phyloP scores from a whole-genome alignment of 75 land plant genomes.

The Larix kaempferi region DNA sequence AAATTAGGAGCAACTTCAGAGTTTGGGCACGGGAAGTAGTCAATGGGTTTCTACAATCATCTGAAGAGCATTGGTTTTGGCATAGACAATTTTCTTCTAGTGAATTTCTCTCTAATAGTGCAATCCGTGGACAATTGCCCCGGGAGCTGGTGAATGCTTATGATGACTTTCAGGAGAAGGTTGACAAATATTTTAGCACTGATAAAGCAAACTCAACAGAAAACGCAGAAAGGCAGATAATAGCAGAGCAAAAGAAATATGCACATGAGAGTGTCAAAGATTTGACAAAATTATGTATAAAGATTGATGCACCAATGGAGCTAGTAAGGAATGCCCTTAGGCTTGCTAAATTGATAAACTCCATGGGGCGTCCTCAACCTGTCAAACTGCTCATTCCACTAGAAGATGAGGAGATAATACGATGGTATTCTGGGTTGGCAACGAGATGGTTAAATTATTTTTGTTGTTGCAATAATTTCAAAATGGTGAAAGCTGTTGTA shows the following conservation, averaged over 20 bases:
- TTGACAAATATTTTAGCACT: conserved; percentile 49
- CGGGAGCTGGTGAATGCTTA: conserved; percentile 52
- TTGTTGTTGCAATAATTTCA: conserved; percentile 71
- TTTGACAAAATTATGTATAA: conserved; percentile 51
- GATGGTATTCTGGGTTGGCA: conserved; percentile 77
- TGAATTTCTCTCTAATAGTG: conserved; percentile 41
- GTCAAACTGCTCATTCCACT: conserved; percentile 53
- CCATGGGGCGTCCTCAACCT: conserved; percentile 76
- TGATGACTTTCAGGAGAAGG: conserved; percentile 57
- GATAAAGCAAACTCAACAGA: conserved; percentile 22
- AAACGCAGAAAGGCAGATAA: conserved; percentile 26
- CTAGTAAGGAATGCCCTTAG: conserved; percentile 49
- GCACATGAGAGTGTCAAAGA: conserved; percentile 50
- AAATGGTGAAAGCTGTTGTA: conserved; percentile 67
- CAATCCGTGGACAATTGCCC: conserved; percentile 61
- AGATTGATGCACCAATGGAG: conserved; percentile 54
- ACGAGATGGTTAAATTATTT: conserved; percentile 68
- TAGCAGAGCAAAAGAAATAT: conserved; percentile 39
- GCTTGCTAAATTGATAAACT: conserved; percentile 54
- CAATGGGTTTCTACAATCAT: conserved; percentile 31
- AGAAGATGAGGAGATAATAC: conserved; percentile 71
- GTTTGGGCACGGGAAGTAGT: conserved; percentile 60
- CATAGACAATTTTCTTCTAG: conserved; percentile 42
- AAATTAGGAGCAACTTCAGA: conserved; percentile 43
- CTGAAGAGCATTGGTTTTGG: conserved; percentile 51